Evolutionary conservation across 2,329 filamentous ascomycete genomes (phyloP), one percentile per base, ranked within the genome.

Genomic region (Golovinomyces cichoracearum): DNA sequence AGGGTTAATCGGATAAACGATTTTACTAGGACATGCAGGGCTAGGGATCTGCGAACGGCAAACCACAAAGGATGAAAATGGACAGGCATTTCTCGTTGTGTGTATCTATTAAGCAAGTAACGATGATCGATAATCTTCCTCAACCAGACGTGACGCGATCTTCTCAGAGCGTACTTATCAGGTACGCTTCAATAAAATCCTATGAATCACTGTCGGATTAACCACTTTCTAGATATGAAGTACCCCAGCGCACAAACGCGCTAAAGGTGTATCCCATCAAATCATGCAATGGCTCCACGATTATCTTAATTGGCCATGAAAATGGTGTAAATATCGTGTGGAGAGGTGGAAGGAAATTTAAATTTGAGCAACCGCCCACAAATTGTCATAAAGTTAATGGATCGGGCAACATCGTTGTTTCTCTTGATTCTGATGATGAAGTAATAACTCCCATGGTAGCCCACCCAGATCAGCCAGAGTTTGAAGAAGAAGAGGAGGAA

Each of bases 351-450:
- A 68, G 67, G 47, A 65, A 67, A n/a, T 71, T 79, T 55, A 78
- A 74, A 57, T 52, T 64, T 23, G 61, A 64, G 33, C 64, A 67
- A 47, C 52, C 54, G 1, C 50, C 57, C 15, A 53, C 57, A 44
- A 48, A 50, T 5, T 51, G 57, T 45, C 63, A 63, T 50, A 73
- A 71, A 53, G 64, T 66, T 44, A 77, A 76, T 53, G 73, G 73
- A 12, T 54, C 62, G 0, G 67, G 69, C 17, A 72, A 75, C 56
- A 64, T 68, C 3, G 66, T 78, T 25, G 76, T 78, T 69, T 66
- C 76, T 15, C 68, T 78, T 48, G 74, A 78, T 56, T 77, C 72
- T 1, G 74, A 78, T 54, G 72, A 76, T 6, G 74, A 77, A 26
- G 67, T 67, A 9, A 33, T 51, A 1, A 51, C 62, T 47, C 53